These are phyloP conservation scores for Waitea zeae DNA, from an alignment of 1,284 basidiomycete species.

Conservation along the genomic window DNA sequence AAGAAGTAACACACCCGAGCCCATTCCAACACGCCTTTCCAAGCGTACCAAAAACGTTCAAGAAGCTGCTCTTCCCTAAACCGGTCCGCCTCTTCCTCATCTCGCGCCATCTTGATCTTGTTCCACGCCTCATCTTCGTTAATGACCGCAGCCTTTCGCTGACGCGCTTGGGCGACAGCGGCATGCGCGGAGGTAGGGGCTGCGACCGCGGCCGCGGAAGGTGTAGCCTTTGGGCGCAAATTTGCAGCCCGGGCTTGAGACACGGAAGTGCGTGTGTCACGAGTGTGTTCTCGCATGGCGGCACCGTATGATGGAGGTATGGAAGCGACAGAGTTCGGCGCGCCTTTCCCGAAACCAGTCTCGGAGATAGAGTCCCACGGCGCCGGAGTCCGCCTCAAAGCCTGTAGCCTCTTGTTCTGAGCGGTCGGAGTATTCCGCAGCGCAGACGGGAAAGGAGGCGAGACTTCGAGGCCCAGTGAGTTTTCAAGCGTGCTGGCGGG, in stretches of 20 bases:
- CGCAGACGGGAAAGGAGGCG: slow-evolving; percentile 2
- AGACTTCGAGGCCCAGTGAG: slow-evolving; percentile 15
- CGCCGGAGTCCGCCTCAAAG: no score
- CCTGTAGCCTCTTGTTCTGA: no score
- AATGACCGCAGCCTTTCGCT: slow-evolving; percentile 26
- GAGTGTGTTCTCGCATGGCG: slow-evolving; percentile 17
- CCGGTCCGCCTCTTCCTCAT: slow-evolving; percentile 52
- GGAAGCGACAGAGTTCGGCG: slow-evolving; percentile 3
- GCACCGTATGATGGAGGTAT: slow-evolving; percentile 35
- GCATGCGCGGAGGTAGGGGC: neutral
- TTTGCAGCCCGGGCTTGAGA: no score
- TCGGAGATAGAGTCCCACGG: neutral
- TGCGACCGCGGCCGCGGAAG: neutral
- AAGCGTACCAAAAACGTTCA: slow-evolving; percentile 52
- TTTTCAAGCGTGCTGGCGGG: slow-evolving; percentile 9
- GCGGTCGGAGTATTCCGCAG: neutral
- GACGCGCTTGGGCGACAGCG: slow-evolving; percentile 10
- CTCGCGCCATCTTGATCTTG: slow-evolving; percentile 47
- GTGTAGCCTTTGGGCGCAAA: no score
- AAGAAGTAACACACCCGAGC: slow-evolving; percentile 32
- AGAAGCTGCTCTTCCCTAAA: slow-evolving; percentile 44
- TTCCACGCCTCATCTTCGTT: slow-evolving; percentile 64
- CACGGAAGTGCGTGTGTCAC: neutral
- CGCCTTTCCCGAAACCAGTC: neutral
- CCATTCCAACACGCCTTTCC: slow-evolving; percentile 53